Percentiles rank a stretch among this genome's conserved stretches.
These are phyloP conservation scores for Sophora flavescens DNA, from an alignment of 306 rosid genomes.

Conservation along the genomic window DNA sequence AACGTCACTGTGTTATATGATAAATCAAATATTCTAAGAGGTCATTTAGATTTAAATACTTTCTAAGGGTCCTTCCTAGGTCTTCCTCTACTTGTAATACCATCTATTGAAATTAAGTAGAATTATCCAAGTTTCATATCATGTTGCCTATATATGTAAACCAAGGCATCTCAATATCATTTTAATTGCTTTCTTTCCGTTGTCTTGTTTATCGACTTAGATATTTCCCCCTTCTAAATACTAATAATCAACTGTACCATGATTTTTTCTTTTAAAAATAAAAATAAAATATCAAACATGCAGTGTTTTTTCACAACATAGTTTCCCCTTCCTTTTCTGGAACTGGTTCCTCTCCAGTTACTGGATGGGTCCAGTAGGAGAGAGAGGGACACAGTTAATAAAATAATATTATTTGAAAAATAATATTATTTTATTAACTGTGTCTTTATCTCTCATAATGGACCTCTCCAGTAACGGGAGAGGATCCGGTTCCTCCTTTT, in stretches of 20 bases:
- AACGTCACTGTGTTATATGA: too few relatives aligned
- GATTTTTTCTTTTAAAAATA: background rate
- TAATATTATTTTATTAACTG: too few relatives aligned
- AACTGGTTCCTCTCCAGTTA: too few relatives aligned
- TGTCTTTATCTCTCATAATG: too few relatives aligned
- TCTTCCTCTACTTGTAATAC: background rate
- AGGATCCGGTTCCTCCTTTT: too few relatives aligned
- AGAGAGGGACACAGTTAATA: too few relatives aligned
- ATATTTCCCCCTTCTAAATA: background rate
- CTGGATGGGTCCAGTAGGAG: too few relatives aligned
- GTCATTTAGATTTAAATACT: background rate
- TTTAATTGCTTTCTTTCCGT: background rate
- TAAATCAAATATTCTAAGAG: background rate
- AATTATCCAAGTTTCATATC: conserved; percentile 1
- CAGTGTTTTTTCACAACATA: background rate
- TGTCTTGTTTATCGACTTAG: background rate
- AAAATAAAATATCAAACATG: background rate
- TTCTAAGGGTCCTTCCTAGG: background rate
- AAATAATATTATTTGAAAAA: too few relatives aligned
- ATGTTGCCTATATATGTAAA: background rate
- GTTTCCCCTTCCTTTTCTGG: background rate
- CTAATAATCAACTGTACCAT: conserved; percentile 3
- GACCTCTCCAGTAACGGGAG: too few relatives aligned
- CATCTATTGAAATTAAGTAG: conserved; percentile 19
- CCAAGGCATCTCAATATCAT: background rate